Conservation (phyloP, 2,329 filamentous ascomycete genomes). For the Ramichloridium luteum region DNA sequence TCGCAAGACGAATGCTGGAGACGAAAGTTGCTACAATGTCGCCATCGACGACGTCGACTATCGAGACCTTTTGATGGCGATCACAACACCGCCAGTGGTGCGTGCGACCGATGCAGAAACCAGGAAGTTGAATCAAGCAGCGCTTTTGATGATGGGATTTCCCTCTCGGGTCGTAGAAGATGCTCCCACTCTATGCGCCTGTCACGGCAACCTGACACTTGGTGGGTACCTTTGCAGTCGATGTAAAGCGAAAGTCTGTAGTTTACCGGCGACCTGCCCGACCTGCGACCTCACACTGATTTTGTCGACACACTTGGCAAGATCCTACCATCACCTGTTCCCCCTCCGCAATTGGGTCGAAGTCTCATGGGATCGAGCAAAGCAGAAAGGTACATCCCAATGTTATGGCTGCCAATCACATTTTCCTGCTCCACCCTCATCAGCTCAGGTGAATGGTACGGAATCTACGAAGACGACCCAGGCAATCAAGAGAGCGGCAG, state of each 20-base stretch:
- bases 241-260: constrained; percentile 80
- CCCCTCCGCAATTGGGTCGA: constrained; percentile 83
- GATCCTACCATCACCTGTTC: constrained; percentile 90
- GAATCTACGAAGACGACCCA: constrained; percentile 8
- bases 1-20: constrained; percentile 71
- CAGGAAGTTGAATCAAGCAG: constrained; percentile 32
- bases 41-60: constrained; percentile 81
- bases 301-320: constrained; percentile 79
- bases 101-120: constrained; percentile 32
- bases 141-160: constrained; percentile 94
- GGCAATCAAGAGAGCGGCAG: constrained; percentile 17
- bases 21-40: constrained; percentile 64
- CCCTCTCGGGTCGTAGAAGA: constrained; percentile 71
- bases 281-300: constrained; percentile 86
- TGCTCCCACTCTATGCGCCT: constrained; percentile 69
- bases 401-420: constrained; percentile 68
- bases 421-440: constrained; percentile 48
- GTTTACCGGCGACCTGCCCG: constrained; percentile 79
- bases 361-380: constrained; percentile 68
- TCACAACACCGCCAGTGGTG: constrained; percentile 80
- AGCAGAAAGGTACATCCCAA: constrained; percentile 32
- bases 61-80: constrained; percentile 72
- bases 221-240: constrained; percentile 87
- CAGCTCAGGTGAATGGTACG: constrained; percentile 12
- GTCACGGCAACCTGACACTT: constrained; percentile 68